Evolutionary conservation across 2,329 filamentous ascomycete genomes (phyloP).

Genomic region (Neoscytalidium dimidiatum): DNA sequence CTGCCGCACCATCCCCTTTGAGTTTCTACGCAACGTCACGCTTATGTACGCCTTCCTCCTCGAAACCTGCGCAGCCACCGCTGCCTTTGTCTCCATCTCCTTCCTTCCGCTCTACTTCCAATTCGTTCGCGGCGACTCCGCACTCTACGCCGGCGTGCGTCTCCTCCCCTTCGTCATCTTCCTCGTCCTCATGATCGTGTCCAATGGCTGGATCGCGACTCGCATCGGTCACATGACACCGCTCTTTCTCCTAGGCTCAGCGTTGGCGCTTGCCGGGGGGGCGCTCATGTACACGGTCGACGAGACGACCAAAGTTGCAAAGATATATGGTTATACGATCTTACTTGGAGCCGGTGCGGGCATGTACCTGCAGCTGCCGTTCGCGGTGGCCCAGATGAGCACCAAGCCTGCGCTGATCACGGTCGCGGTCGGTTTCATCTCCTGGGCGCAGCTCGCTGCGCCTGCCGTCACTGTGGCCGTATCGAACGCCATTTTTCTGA

Average conservation of each 20-base stretch:
- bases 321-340: not conserved
- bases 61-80: conserved; percentile 33
- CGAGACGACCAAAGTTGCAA: not conserved
- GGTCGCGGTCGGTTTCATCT: not conserved
- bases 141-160: not conserved
- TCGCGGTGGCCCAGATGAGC: not conserved
- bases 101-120: conserved; percentile 32
- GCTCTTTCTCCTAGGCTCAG: not conserved
- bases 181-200: conserved; percentile 34
- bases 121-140: conserved; percentile 1
- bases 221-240: not conserved
- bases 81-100: conserved; percentile 38
- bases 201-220: conserved; percentile 41
- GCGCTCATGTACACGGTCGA: not conserved
- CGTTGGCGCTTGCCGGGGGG: not conserved
- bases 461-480: not conserved
- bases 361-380: not conserved
- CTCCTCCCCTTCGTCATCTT: conserved; percentile 14
- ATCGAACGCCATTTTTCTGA: not conserved
- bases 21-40: conserved; percentile 42
- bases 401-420: not conserved
- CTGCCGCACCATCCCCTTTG: conserved; percentile 38
- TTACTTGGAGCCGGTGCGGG: not conserved
- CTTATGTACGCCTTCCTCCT: conserved; percentile 42
- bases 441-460: not conserved